Conservation (phyloP, 202 grass and related monocot genomes). For the Carex sylvatica region DNA sequence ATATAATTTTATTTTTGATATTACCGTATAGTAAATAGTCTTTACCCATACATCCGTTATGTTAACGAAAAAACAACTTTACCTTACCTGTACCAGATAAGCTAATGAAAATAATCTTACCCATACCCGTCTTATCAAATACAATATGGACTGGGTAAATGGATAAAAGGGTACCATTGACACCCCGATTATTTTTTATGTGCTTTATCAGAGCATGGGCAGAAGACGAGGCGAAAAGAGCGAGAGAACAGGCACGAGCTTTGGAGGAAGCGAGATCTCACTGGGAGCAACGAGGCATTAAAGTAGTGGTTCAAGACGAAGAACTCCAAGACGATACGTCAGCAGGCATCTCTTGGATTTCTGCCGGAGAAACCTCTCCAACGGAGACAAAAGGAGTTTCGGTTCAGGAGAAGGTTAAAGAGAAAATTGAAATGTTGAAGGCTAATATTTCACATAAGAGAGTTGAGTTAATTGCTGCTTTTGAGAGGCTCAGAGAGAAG, state of each 20-base stretch:
- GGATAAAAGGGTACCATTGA: no score
- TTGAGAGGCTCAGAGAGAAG: conserved; percentile 63
- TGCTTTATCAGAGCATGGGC: conserved; percentile 79
- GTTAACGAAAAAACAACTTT: no score
- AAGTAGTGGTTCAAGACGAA: conserved; percentile 58
- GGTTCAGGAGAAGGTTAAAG: conserved; percentile 24
- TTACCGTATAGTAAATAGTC: no score
- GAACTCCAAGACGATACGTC: conserved; percentile 63
- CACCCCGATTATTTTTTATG: neutral
- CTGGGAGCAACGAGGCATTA: conserved; percentile 84
- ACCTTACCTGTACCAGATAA: no score
- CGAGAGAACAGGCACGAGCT: conserved; percentile 66
- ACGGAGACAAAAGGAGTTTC: conserved; percentile 25
- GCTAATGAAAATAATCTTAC: no score
- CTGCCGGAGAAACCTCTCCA: conserved; percentile 54
- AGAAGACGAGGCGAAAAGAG: conserved; percentile 94
- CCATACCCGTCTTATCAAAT: no score
- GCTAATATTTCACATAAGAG: conserved; percentile 47
- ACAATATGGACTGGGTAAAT: no score
- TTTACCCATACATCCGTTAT: no score
- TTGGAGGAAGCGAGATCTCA: conserved; percentile 75
- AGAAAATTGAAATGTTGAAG: conserved; percentile 57
- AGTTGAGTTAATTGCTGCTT: conserved; percentile 29
- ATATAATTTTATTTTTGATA: no score
- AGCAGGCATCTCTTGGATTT: conserved; percentile 71